Percentiles rank a stretch among this genome's conserved stretches.
These are phyloP conservation scores for Phytophthora sansomeana DNA, from an alignment of 352 stramenopile genomes.

Conservation along the genomic window DNA sequence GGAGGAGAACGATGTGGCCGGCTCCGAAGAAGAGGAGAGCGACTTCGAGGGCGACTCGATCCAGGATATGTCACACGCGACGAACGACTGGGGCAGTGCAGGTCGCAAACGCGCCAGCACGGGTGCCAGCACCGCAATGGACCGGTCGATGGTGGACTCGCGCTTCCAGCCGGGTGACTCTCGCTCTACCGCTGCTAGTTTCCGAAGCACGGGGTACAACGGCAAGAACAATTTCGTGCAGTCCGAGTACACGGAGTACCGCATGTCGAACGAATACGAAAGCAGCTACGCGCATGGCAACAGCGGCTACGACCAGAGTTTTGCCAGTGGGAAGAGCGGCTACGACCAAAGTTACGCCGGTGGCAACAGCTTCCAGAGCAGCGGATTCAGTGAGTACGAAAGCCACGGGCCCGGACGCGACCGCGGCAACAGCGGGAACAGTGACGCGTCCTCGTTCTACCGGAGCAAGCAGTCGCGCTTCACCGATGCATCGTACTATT, in stretches of 20 bases:
- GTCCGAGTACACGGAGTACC: slow-evolving; percentile 42
- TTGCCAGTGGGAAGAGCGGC: slow-evolving; percentile 29
- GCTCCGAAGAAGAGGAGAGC: slow-evolving; percentile 47
- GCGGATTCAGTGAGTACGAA: slow-evolving; percentile 51
- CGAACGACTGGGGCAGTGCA: slow-evolving; percentile 38
- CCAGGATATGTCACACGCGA: slow-evolving; percentile 45
- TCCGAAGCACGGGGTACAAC: slow-evolving; percentile 8
- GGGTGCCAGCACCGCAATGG: slow-evolving; percentile 10
- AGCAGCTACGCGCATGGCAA: slow-evolving; percentile 18
- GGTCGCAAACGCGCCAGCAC: slow-evolving; percentile 24
- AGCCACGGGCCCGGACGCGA: slow-evolving; percentile 15
- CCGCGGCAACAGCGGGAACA: slow-evolving; percentile 24
- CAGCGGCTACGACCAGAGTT: slow-evolving; percentile 32
- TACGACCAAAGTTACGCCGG: slow-evolving; percentile 29
- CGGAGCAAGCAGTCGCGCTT: slow-evolving; percentile 31
- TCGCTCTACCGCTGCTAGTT: slow-evolving; percentile 36
- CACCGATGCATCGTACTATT: slow-evolving; percentile 46
- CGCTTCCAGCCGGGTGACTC: slow-evolving; percentile 23
- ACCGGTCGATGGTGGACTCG: slow-evolving; percentile 27
- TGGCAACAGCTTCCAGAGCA: slow-evolving; percentile 44
- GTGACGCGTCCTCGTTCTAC: slow-evolving; percentile 44
- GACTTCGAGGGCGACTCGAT: slow-evolving; percentile 54
- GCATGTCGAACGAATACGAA: slow-evolving; percentile 35
- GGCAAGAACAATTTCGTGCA: slow-evolving; percentile 30
- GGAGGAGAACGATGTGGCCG: slow-evolving; percentile 40